Base-by-base conservation (phyloP, 306 rosid genomes). In the Hippophae tibetana region DNA sequence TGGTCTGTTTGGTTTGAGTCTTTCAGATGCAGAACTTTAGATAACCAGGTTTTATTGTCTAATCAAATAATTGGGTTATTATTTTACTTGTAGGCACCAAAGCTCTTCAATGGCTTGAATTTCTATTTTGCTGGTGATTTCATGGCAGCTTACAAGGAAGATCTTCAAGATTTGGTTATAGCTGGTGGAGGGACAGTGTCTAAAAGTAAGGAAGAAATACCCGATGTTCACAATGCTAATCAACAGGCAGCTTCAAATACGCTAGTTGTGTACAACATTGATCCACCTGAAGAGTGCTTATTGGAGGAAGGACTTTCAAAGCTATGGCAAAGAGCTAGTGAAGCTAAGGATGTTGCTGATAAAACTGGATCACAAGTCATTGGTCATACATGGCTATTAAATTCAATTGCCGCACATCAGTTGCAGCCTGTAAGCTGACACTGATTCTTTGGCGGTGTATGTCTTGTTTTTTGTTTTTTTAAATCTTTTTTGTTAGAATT, bases 321-420 rank as follows among this genome's bases (percentile, higher is more conserved):
- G 69, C 81, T 88, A 59, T 93, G 93, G 93, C 76, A 84, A 61
- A 79, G 99, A 69, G 55, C 85, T 54, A 88, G 62, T 6, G 95
- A 86, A 56, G 97, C 95, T 31, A 82, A 77, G 69, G 96, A 81
- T 71, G 43, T 86, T 71, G 95, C 97, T 56, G 65, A 69, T 3
- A 57, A 52, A 49, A 71, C 82, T 13, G 82, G 80, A 56, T 71
- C 76, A 27, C 82, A 74, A 69, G 82, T 85, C 10, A 68, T 86
- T 56, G 96, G 87, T 58, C 93, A 88, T 64, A 84, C 99, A 0
- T 84, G 96, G 97, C 76, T 88, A 64, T 67, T 93, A 74, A 95
- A 93, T 66, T 93, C 99, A 31, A 80, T 86, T 78, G 88, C 99
- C 42, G 80, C 80, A 23, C 70, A 76, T 54, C 72, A 80, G 61